Percentiles rank a stretch among this genome's conserved stretches.
Evolutionary conservation across 192 early-diverging fungal genomes (phyloP).

Genomic region (Coemansia sp.): DNA sequence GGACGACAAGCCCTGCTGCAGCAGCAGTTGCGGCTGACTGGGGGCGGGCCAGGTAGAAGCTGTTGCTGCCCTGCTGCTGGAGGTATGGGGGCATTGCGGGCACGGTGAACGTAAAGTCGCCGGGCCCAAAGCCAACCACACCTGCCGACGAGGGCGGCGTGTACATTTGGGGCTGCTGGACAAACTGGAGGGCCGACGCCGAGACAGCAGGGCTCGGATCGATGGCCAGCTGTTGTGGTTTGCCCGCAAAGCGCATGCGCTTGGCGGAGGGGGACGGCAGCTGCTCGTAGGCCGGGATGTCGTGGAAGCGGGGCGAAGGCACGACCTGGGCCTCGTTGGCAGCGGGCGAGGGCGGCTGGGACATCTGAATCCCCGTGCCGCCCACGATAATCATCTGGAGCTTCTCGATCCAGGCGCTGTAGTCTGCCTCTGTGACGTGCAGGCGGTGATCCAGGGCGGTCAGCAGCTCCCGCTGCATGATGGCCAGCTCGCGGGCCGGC

Average conservation of each 20-base stretch:
- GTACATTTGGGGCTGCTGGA: constrained; percentile 9
- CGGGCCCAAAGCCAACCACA: constrained; percentile 21
- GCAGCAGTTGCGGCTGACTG: neutral
- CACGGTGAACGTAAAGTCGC: constrained; percentile 39
- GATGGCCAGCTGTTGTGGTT: too few relatives aligned
- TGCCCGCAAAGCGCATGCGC: constrained; percentile 31
- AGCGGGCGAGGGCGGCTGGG: constrained; percentile 13
- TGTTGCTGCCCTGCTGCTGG: constrained; percentile 1
- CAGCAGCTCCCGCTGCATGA: constrained; percentile 86
- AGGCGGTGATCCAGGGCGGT: constrained; percentile 67
- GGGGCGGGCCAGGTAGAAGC: neutral
- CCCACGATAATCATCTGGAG: constrained; percentile 32
- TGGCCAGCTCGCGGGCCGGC: constrained; percentile 70
- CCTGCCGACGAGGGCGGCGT: constrained; percentile 23
- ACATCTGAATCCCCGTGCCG: constrained; percentile 5
- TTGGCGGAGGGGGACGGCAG: constrained; percentile 35
- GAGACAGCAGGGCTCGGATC: neutral
- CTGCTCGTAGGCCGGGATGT: neutral
- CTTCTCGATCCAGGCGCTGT: constrained; percentile 60
- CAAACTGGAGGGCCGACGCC: neutral
- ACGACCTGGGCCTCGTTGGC: constrained; percentile 35
- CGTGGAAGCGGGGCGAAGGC: constrained; percentile 21
- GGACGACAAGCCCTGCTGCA: too few relatives aligned
- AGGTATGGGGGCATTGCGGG: constrained; percentile 5
- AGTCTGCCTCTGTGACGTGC: constrained; percentile 63